These are phyloP conservation scores for Colletotrichum aenigma DNA, from an alignment of 2,329 filamentous ascomycete genomes.

Conservation along the genomic window DNA sequence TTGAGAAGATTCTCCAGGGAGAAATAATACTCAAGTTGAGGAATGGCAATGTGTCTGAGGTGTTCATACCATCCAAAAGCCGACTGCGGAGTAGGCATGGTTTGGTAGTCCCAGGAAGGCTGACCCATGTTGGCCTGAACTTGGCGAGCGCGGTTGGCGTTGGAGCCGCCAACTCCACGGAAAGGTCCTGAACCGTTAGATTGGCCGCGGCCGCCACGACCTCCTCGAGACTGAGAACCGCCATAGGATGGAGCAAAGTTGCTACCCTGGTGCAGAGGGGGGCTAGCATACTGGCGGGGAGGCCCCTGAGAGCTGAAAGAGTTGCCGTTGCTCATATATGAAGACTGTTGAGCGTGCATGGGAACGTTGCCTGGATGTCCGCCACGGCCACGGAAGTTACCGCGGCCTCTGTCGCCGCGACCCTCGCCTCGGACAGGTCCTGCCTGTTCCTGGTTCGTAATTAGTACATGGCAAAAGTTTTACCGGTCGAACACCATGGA, in stretches of 20 bases:
- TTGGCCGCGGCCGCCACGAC: constrained; percentile 16
- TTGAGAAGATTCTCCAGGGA: constrained; percentile 95
- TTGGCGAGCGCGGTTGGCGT: constrained; percentile 35
- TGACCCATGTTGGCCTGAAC: constrained; percentile 36
- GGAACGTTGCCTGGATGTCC: constrained; percentile 37
- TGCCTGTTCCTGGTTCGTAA: constrained; percentile 27
- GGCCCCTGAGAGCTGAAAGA: constrained; percentile 29
- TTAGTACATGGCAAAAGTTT: constrained; percentile 1
- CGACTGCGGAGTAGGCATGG: constrained; percentile 28
- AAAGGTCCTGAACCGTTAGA: constrained; percentile 7
- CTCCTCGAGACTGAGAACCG: constrained; percentile 10
- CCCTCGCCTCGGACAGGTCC: constrained; percentile 35
- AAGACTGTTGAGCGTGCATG: constrained; percentile 41
- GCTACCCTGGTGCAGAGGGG: constrained; percentile 43
- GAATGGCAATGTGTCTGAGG: constrained; percentile 36
- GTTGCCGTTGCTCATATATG: constrained; percentile 34
- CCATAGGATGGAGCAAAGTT: constrained; percentile 14
- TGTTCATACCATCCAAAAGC: constrained; percentile 9
- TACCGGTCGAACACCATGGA: background rate
- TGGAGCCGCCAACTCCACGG: constrained; percentile 8
- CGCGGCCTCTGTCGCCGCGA: constrained; percentile 45
- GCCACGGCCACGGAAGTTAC: constrained; percentile 50
- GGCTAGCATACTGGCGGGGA: constrained; percentile 43
- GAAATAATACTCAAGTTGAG: constrained; percentile 89
- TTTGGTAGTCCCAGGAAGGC: constrained; percentile 39